Evolutionary conservation across 164 flowering plant genomes (phyloP).

Genomic region (Stephania japonica): DNA sequence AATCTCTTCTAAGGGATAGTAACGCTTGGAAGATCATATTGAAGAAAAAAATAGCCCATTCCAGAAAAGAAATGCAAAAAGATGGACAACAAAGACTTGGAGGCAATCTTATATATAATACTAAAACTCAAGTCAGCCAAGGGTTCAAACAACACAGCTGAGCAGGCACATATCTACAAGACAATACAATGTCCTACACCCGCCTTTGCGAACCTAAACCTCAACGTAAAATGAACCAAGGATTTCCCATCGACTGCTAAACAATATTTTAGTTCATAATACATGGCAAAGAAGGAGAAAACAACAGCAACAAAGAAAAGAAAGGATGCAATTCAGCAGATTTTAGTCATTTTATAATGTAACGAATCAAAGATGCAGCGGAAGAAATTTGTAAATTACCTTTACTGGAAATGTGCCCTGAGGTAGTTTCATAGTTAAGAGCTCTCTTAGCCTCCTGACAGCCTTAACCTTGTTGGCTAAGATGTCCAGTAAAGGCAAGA

Average conservation of each 20-base stretch:
- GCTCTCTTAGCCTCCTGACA: conserved; percentile 89
- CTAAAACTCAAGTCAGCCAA: background rate
- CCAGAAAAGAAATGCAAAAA: background rate
- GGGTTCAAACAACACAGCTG: too few relatives aligned
- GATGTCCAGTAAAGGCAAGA: conserved; percentile 90
- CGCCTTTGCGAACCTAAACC: background rate
- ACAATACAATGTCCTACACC: background rate
- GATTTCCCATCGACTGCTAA: background rate
- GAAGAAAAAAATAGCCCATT: background rate
- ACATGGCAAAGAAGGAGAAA: background rate
- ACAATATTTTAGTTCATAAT: background rate
- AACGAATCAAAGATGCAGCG: conserved; percentile 1
- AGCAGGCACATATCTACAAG: background rate
- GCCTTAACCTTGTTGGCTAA: conserved; percentile 98
- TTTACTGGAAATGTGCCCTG: conserved; percentile 87
- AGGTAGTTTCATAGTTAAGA: conserved; percentile 91
- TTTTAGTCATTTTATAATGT: too few relatives aligned
- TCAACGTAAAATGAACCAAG: conserved; percentile 1
- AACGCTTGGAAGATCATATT: background rate
- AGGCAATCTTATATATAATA: background rate
- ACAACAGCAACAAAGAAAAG: background rate
- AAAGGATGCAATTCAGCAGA: background rate
- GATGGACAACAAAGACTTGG: too few relatives aligned
- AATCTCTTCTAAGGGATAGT: background rate
- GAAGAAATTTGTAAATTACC: conserved; percentile 39